phyloP scores from a whole-genome alignment of 371 early-diverging fungal species.

The Sporodiniella umbellata region DNA sequence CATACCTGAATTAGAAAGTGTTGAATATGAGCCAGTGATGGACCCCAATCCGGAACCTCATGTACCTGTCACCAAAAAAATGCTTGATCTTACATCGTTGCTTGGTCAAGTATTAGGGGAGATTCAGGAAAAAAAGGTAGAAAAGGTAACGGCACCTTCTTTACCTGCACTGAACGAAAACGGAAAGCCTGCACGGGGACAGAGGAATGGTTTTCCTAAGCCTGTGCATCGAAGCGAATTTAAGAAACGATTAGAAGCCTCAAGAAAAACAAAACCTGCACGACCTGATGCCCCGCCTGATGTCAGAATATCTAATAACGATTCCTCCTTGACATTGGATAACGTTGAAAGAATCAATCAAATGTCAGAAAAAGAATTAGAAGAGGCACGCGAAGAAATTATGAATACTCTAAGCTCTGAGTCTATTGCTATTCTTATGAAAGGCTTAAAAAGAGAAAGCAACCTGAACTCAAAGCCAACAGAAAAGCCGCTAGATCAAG shows the following conservation, averaged over 20 bases:
- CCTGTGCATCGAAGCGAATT: constrained; percentile 52
- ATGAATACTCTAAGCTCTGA: constrained; percentile 53
- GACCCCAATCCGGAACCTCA: constrained; percentile 31
- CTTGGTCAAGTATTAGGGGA: constrained; percentile 44
- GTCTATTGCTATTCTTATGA: constrained; percentile 45
- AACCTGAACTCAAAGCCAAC: constrained; percentile 19
- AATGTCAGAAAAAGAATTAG: constrained; percentile 65
- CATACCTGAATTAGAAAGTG: background rate
- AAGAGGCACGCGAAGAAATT: constrained; percentile 57
- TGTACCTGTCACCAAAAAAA: constrained; percentile 34
- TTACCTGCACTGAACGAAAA: constrained; percentile 10
- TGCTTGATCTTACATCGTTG: constrained; percentile 48
- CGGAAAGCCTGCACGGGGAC: constrained; percentile 19
- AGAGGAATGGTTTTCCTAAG: constrained; percentile 51
- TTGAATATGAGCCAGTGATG: constrained; percentile 21
- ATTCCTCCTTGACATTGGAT: constrained; percentile 34
- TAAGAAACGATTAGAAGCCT: constrained; percentile 27
- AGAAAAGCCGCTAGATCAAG: constrained; percentile 16
- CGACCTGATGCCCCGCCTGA: constrained; percentile 15
- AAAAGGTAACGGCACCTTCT: constrained; percentile 22
- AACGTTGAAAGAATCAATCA: constrained; percentile 48
- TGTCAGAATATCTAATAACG: constrained; percentile 4
- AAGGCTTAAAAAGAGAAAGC: constrained; percentile 19
- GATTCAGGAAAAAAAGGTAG: constrained; percentile 45
- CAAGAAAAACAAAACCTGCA: constrained; percentile 9